Percentiles rank a stretch among this genome's conserved stretches.
Conservation (phyloP, 1,139 yeast species). For the Candida albicans region DNA sequence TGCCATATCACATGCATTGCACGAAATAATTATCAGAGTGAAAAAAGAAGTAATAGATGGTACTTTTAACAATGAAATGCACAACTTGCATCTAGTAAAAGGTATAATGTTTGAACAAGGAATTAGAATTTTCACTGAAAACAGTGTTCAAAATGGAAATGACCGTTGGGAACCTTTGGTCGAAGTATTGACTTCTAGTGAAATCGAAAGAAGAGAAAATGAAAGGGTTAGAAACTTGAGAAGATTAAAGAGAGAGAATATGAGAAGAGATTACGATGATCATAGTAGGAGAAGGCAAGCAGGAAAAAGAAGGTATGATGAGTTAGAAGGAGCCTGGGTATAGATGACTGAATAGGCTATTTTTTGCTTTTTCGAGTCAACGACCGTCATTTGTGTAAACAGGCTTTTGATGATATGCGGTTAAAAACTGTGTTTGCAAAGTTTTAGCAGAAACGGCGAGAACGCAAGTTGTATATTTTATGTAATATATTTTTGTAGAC, state of each 20-base stretch:
- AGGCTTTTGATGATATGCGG: no score
- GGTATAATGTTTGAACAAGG: slow-evolving; percentile 48
- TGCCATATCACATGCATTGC: slow-evolving; percentile 84
- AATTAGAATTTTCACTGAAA: slow-evolving; percentile 45
- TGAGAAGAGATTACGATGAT: slow-evolving; percentile 56
- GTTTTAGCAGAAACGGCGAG: no score
- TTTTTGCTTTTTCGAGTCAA: no score
- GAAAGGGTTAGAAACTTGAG: slow-evolving; percentile 92
- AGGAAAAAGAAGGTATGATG: slow-evolving; percentile 55
- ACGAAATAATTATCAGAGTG: slow-evolving; percentile 73
- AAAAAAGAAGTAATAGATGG: slow-evolving; percentile 90
- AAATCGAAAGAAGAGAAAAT: slow-evolving; percentile 90
- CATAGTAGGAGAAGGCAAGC: slow-evolving; percentile 45
- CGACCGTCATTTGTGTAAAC: no score
- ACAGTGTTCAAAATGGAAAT: slow-evolving; percentile 46
- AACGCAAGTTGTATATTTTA: no score
- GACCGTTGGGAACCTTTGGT: slow-evolving; percentile 90
- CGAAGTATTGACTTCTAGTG: slow-evolving; percentile 85
- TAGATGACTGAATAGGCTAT: background rate
- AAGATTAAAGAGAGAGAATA: slow-evolving; percentile 87
- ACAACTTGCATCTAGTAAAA: slow-evolving; percentile 44
- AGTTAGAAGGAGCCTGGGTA: slow-evolving; percentile 43
- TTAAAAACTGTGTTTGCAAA: no score
- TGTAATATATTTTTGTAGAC: no score
- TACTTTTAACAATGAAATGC: slow-evolving; percentile 47